These are phyloP conservation scores for Pouteria campechiana DNA, from an alignment of 179 eudicot genomes.

Conservation along the genomic window DNA sequence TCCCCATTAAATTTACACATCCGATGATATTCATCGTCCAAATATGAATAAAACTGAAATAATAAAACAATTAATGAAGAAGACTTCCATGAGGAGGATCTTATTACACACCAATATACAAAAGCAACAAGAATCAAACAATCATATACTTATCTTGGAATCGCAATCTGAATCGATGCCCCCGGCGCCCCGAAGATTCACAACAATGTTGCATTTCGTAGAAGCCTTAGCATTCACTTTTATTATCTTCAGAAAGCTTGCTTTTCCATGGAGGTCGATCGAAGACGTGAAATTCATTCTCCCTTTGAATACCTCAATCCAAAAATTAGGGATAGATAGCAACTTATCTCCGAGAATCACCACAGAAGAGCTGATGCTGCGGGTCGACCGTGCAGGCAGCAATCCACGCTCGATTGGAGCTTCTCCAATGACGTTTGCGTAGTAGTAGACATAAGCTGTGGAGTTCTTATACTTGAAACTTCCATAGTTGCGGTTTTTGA, in stretches of 20 bases:
- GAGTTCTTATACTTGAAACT: conserved; percentile 23
- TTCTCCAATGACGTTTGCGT: conserved; percentile 7
- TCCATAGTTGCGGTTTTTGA: conserved; percentile 22
- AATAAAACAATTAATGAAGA: too few species aligned
- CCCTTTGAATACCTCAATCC: conserved; percentile 1
- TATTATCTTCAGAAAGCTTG: conserved; percentile 12
- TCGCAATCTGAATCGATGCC: conserved; percentile 6
- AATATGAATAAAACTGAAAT: too few species aligned
- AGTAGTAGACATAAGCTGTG: conserved; percentile 14
- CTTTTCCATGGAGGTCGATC: conserved; percentile 21
- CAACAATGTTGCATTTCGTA: conserved; percentile 15
- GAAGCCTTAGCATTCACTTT: conserved; percentile 16
- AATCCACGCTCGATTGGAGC: conserved; percentile 9
- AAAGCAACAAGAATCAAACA: neutral
- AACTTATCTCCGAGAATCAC: conserved; percentile 8
- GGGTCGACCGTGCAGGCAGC: conserved; percentile 17
- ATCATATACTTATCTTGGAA: conserved; percentile 8
- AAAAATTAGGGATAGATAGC: conserved; percentile 3
- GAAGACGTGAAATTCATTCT: conserved; percentile 17
- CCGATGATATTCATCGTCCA: too few species aligned
- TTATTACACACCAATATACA: too few species aligned
- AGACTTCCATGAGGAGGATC: too few species aligned
- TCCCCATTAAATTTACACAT: too few species aligned
- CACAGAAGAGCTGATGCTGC: conserved; percentile 7
- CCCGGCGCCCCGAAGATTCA: conserved; percentile 1